Base-by-base conservation (phyloP, 2,329 filamentous ascomycete species). In the Neofusicoccum sp. region DNA sequence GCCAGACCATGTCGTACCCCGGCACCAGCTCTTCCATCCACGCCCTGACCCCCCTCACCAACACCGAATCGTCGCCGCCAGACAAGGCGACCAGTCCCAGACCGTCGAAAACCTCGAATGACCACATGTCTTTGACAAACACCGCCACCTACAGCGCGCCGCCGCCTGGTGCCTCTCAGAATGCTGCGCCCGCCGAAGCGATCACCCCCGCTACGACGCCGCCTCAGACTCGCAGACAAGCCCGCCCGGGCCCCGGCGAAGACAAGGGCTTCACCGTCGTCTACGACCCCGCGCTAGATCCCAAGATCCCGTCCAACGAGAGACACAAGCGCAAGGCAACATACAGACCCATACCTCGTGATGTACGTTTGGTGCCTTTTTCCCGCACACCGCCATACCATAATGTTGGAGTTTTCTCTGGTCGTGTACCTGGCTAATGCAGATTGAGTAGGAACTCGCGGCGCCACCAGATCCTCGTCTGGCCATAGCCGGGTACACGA, bases 401-500 rank as follows among this genome's bases (percentile, higher is more conserved):
- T 63, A 58, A 63, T 50, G 34, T 63, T 56, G 52, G 61, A 47
- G 54, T 49, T 50, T 58, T 50, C 29, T 63, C 61, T 59, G 61
- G 61, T 63, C 61, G 61, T 63, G 61, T 63, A 63, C 61, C 61
- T 63, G 61, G 61, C 61, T 63, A 63, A 63, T 59, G 61, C 61
- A 50, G 45, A 56, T 48, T 63, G 61, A 50, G 44, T 63, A 63
- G 61, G 61, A 59, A 29, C 37, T 43, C 54, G 85, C 86, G 81
- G 86, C 87, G 77, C 87, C 90, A 73, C 81, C 86, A 68, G 95
- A 99, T 78, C 95, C 95, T 67, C 91, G 95, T 71, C 83, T 96
- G 65, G 86, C 80, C 45, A 86, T 89, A 72, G 77, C 81, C 65
- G 86, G 86, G 70, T 89, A 89, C 72, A 83, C 80, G 66, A 76